Evolutionary conservation across 148 eudicot species (phyloP).

Genomic region (Fallopia convolvulus): DNA sequence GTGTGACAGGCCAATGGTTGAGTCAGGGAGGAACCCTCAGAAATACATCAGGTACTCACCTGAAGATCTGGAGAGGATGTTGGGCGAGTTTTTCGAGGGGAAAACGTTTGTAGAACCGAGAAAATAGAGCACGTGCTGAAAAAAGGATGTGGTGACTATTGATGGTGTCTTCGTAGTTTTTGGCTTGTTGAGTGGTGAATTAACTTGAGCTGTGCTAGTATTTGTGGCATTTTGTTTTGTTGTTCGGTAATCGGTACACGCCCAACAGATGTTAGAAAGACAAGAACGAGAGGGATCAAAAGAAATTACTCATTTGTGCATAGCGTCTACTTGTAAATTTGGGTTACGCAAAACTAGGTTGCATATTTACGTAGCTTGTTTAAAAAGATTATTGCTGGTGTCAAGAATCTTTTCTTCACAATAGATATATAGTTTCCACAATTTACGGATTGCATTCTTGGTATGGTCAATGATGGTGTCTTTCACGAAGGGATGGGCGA

Average conservation of each 20-base stretch:
- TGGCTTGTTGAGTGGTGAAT: background rate
- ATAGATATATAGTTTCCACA: no score
- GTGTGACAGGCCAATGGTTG: conserved; percentile 67
- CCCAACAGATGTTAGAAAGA: background rate
- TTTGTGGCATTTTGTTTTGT: background rate
- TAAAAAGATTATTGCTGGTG: no score
- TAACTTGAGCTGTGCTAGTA: background rate
- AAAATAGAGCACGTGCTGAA: conserved; percentile 19
- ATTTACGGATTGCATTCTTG: no score
- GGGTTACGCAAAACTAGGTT: no score
- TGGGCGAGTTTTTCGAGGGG: conserved; percentile 92
- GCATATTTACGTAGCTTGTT: no score
- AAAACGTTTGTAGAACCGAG: conserved; percentile 59
- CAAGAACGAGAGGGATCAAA: background rate
- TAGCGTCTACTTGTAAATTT: no score
- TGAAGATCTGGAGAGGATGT: conserved; percentile 93
- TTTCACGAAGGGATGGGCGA: no score
- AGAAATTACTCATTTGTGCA: background rate
- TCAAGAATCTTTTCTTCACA: no score
- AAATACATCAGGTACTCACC: conserved; percentile 77
- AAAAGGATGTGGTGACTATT: background rate
- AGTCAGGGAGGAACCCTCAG: conserved; percentile 77
- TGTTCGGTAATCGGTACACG: background rate
- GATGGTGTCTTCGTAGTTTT: background rate
- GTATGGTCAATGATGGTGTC: no score